Evolutionary conservation across 2,329 filamentous ascomycete species (phyloP).

Genomic region (Talaromyces sp.): DNA sequence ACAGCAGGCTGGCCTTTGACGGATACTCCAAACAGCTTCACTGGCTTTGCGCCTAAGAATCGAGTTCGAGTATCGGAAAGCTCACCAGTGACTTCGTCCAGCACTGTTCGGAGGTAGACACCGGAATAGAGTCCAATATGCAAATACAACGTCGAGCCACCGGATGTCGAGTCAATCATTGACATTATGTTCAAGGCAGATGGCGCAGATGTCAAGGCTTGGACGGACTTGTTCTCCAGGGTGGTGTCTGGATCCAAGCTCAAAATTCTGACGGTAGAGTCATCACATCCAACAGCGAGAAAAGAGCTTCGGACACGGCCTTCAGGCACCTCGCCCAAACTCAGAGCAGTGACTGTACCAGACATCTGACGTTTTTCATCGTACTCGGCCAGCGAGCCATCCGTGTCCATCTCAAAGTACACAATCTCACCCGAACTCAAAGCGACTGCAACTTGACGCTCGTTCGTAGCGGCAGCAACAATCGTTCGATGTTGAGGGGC

Average conservation of each 20-base stretch:
- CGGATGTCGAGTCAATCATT: conserved; percentile 90
- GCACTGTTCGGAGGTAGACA: conserved; percentile 88
- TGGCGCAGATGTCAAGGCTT: conserved; percentile 85
- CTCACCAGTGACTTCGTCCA: conserved; percentile 94
- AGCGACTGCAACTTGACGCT: conserved; percentile 87
- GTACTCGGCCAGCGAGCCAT: conserved; percentile 87
- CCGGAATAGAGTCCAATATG: conserved; percentile 96
- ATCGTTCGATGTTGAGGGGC: conserved; percentile 92
- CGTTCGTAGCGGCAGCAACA: conserved; percentile 88
- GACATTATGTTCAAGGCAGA: conserved; percentile 87
- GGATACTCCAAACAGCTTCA: conserved; percentile 86
- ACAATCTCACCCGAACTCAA: conserved; percentile 95
- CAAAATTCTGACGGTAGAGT: conserved; percentile 89
- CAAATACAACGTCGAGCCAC: conserved; percentile 83
- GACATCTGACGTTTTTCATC: conserved; percentile 94
- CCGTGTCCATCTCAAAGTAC: conserved; percentile 95
- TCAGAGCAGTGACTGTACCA: conserved; percentile 91
- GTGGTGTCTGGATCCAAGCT: conserved; percentile 88
- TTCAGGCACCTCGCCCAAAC: conserved; percentile 86
- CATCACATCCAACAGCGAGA: conserved; percentile 92
- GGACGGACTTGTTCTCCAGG: conserved; percentile 88
- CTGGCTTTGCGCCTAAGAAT: conserved; percentile 86
- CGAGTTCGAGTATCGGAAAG: conserved; percentile 91
- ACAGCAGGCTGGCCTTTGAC: conserved; percentile 82
- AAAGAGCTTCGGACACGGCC: conserved; percentile 86